Conservation (phyloP, 176 grass and related monocot species). For the Oryza coarctata region DNA sequence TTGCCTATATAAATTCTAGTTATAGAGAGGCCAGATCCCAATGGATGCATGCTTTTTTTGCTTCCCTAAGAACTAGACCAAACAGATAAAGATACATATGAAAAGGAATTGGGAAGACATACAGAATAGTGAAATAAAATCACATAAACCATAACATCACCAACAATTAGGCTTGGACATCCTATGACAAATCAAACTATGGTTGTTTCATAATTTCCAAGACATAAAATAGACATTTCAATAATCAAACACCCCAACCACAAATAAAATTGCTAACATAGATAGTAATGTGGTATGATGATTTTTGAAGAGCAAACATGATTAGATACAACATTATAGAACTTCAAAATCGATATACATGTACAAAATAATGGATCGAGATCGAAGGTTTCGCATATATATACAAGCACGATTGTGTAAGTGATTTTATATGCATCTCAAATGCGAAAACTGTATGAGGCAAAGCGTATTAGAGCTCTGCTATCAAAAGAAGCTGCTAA, state of each 20-base stretch:
- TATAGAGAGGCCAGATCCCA: too few relatives aligned
- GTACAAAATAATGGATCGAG: background rate
- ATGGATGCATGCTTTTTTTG: background rate
- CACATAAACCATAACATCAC: background rate
- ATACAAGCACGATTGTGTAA: conserved; percentile 1
- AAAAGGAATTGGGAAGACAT: background rate
- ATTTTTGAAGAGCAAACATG: conserved; percentile 11
- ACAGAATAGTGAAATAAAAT: conserved; percentile 11
- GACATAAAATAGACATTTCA: background rate
- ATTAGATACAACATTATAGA: conserved; percentile 17
- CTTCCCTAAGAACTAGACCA: background rate
- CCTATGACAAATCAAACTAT: background rate
- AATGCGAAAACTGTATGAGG: background rate
- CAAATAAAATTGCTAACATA: conserved; percentile 14
- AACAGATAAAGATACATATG: background rate
- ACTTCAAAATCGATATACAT: conserved; percentile 8
- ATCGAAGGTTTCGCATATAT: conserved; percentile 29
- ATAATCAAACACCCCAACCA: conserved; percentile 16
- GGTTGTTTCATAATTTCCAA: conserved; percentile 23
- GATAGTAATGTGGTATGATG: background rate
- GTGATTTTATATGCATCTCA: conserved; percentile 29
- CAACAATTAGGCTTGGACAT: background rate
- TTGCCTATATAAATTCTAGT: too few relatives aligned
- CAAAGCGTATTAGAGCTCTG: conserved; percentile 26
- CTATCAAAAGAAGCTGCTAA: conserved; percentile 36